phyloP scores from a whole-genome alignment of 2,329 filamentous ascomycete genomes.

The Aspergillus costaricaensis region DNA sequence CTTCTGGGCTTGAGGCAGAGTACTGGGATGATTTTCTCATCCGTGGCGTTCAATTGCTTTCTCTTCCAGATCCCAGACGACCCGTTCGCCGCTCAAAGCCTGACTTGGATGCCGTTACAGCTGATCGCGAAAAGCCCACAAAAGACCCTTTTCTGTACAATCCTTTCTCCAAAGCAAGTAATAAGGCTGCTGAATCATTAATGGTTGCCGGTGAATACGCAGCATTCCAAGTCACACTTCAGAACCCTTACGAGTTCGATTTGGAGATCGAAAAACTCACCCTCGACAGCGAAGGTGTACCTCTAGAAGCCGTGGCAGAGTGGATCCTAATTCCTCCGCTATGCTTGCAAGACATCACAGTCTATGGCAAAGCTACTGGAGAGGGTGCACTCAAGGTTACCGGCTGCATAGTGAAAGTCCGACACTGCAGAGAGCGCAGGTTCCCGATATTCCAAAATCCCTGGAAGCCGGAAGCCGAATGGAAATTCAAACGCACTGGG shows the following conservation, averaged over 20 bases:
- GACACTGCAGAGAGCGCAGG: slow-evolving; percentile 75
- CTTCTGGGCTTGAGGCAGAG: slow-evolving; percentile 70
- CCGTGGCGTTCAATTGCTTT: slow-evolving; percentile 71
- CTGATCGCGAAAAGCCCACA: slow-evolving; percentile 41
- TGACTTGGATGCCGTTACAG: slow-evolving; percentile 51
- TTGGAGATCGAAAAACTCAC: slow-evolving; percentile 81
- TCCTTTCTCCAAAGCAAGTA: slow-evolving; percentile 74
- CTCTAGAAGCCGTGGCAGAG: slow-evolving; percentile 67
- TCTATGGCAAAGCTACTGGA: slow-evolving; percentile 67
- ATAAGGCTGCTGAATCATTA: slow-evolving; percentile 61
- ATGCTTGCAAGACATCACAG: slow-evolving; percentile 73
- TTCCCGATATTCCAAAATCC: slow-evolving; percentile 81
- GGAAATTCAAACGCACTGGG: slow-evolving; percentile 77
- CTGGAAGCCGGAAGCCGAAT: slow-evolving; percentile 70
- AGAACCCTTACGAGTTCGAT: slow-evolving; percentile 94
- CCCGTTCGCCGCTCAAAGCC: slow-evolving; percentile 65
- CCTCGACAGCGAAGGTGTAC: slow-evolving; percentile 71
- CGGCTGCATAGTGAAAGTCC: slow-evolving; percentile 77
- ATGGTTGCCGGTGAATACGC: slow-evolving; percentile 78
- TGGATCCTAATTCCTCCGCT: slow-evolving; percentile 75
- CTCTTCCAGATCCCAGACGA: slow-evolving; percentile 59
- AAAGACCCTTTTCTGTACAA: slow-evolving; percentile 92
- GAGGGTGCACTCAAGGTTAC: slow-evolving; percentile 71
- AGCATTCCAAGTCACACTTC: slow-evolving; percentile 77
- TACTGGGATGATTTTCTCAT: slow-evolving; percentile 98